Evolutionary conservation across 139 green algal genomes (phyloP).

Genomic region (Asterochloris erici): DNA sequence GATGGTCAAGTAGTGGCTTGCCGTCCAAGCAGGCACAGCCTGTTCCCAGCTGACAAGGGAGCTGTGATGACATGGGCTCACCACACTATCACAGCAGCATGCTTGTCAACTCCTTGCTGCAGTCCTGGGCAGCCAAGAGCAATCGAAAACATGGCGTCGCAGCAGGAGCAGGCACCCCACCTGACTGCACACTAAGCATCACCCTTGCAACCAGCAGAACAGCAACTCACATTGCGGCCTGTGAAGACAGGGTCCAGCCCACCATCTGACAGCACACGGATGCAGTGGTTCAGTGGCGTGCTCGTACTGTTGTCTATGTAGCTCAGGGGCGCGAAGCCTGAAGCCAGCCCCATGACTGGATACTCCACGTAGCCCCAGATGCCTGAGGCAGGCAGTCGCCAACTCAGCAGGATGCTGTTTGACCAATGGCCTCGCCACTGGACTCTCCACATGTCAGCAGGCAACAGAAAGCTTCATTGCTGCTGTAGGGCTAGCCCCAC

Average conservation of each 20-base stretch:
- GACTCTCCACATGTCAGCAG: too few species aligned
- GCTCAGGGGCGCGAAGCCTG: constrained; percentile 58
- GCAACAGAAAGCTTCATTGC: too few species aligned
- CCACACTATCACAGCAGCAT: neutral
- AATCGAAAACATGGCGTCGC: too few species aligned
- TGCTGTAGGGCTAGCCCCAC: too few species aligned
- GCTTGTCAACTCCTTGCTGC: neutral
- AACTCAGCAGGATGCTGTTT: too few species aligned
- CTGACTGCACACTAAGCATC: too few species aligned
- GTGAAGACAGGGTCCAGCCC: constrained; percentile 2
- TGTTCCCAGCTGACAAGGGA: too few species aligned
- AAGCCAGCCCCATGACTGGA: constrained; percentile 69
- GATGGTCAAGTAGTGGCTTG: too few species aligned
- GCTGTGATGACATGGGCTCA: neutral
- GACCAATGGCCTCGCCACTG: too few species aligned
- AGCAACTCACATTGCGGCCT: constrained; percentile 12
- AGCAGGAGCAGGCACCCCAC: too few species aligned
- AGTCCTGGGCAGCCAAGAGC: neutral
- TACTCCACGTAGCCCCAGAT: constrained; percentile 86
- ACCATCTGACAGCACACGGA: constrained; percentile 10
- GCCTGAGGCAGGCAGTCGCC: constrained; percentile 30
- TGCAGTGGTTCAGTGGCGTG: constrained; percentile 18
- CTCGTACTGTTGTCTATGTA: constrained; percentile 8
- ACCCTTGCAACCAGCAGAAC: too few species aligned
- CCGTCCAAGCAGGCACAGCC: too few species aligned